A percentile compares a stretch with the other conserved stretches of the same genome.
Conservation (phyloP, 306 rosid genomes). For the Trifolium dubium region DNA sequence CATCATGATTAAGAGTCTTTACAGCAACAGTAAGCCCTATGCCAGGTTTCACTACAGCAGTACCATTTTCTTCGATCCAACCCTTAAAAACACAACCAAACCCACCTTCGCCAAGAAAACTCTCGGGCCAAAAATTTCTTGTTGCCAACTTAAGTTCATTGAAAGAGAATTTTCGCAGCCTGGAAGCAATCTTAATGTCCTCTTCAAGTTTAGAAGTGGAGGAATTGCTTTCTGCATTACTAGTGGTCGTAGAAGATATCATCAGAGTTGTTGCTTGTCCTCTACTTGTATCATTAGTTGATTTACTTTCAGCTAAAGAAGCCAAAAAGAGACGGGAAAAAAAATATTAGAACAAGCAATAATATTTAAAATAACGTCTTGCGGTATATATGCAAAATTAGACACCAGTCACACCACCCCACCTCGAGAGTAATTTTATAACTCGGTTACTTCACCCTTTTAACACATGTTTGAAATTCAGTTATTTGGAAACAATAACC, state of each 20-base stretch:
- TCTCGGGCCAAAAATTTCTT: slow-evolving; percentile 96
- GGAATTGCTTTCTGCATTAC: slow-evolving; percentile 89
- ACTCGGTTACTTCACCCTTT: slow-evolving; percentile 14
- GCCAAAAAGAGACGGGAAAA: background rate
- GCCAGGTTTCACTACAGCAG: slow-evolving; percentile 98
- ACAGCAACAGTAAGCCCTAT: slow-evolving; percentile 99
- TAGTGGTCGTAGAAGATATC: slow-evolving; percentile 80
- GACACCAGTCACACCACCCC: background rate
- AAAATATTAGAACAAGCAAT: slow-evolving; percentile 17
- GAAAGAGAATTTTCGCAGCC: slow-evolving; percentile 81
- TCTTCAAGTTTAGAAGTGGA: slow-evolving; percentile 89
- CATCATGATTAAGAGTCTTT: slow-evolving; percentile 94
- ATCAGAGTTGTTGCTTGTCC: slow-evolving; percentile 74
- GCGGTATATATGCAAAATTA: slow-evolving; percentile 4
- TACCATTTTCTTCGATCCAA: slow-evolving; percentile 98
- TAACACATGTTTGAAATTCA: slow-evolving; percentile 16
- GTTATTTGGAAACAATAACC: slow-evolving; percentile 4
- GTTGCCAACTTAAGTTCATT: slow-evolving; percentile 94
- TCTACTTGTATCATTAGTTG: slow-evolving; percentile 72
- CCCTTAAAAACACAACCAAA: slow-evolving; percentile 99
- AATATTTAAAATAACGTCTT: background rate
- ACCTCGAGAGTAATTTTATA: slow-evolving; percentile 12
- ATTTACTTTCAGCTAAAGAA: slow-evolving; percentile 69
- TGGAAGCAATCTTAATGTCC: slow-evolving; percentile 91
- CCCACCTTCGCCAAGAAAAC: slow-evolving; percentile 99